Evolutionary conservation across 2,329 filamentous ascomycete species (phyloP), one percentile per base, ranked within the genome.

Genomic region (Pleurostoma richardsiae): DNA sequence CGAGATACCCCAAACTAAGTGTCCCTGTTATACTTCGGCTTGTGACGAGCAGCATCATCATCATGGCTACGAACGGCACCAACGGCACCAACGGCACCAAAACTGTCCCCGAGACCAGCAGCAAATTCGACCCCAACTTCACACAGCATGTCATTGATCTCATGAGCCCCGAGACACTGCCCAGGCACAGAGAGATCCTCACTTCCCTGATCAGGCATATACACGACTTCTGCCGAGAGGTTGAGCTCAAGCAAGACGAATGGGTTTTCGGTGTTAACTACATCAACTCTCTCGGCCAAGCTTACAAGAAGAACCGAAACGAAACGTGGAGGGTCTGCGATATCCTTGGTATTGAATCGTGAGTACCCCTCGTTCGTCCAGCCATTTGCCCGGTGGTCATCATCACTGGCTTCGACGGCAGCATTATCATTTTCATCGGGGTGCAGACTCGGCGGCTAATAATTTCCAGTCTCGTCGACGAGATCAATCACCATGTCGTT

Each of bases 251-350:
- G 26, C 69, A 73, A 26, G 79, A 81, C 49, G 81, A 85, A 64
- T 84, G 80, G 80, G 74, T 82, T 63, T 65, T 73, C 8, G 81
- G 78, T 43, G 78, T 85, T 29, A 70, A 29, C 60, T 69, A 31
- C 64, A 67, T 83, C 63, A 85, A 85, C 68, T 70, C 73, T 45
- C 75, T 80, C 49, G 81, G 81, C 54, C 72, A 81, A 63, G 77
- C 80, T 60, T 77, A 72, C 55, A 71, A 73, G 41, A 68, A 71
- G 49, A 78, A 74, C 56, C 69, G 82, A 41, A 85, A 85, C 61
- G 82, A 85, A 65, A 75, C 77, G 51, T 79, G 82, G 65, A 75
- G 80, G 46, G 68, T 85, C 46, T 83, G 73, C 52, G 82, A 85
- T 57, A 72, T 85, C 31, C 69, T 83, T 45, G 82, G 82, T 42